Base-by-base conservation (phyloP, 331 rosid genomes). In the Malus hybrid region DNA sequence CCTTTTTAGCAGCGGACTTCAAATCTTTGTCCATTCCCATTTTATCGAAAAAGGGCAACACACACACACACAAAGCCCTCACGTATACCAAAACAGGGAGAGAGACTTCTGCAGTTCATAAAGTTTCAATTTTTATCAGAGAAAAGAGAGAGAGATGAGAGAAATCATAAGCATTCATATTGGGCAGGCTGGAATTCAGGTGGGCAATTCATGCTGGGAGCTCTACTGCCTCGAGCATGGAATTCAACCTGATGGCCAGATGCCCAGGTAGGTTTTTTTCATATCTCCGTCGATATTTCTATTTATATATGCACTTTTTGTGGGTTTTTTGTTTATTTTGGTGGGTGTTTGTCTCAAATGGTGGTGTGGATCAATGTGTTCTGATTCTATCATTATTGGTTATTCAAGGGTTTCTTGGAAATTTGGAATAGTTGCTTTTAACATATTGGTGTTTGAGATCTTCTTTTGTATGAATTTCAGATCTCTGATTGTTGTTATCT, bases 141-240 rank as follows among this genome's bases (percentile, higher is more conserved):
- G 65, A 22, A 27, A 4, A 69, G 8, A 1, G 61, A 65, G 80
- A 24, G 13, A 63, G 27, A 89, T 89, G 95, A 90, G 99, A 46
- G 99, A 95, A 73, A 92, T 95, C 4, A 95, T 95, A 60, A 95
- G 99, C 89, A 88, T 95, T 52, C 99, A 95, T 85, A 95, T 95
- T 8, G 99, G 99, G 28, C 99, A 95, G 50, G 99, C 99, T 24
- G 99, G 99, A 5, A 95, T 95, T 60, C 99, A 95, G 77, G 99
- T 95, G 14, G 99, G 99, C 0, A 95, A 95, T 67, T 95, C 99
- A 0, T 94, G 99, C 80, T 94, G 99, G 99, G 99, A 94, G 82
- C 99, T 94, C 19, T 94, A 94, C 81, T 94, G 99, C 65, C 99
- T 94, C 52, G 99, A 94, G 69, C 99, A 94, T 87, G 99, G 91